Evolutionary conservation across 2,329 filamentous ascomycete genomes (phyloP).

Genomic region (Colletotrichum lindemuthianum): DNA sequence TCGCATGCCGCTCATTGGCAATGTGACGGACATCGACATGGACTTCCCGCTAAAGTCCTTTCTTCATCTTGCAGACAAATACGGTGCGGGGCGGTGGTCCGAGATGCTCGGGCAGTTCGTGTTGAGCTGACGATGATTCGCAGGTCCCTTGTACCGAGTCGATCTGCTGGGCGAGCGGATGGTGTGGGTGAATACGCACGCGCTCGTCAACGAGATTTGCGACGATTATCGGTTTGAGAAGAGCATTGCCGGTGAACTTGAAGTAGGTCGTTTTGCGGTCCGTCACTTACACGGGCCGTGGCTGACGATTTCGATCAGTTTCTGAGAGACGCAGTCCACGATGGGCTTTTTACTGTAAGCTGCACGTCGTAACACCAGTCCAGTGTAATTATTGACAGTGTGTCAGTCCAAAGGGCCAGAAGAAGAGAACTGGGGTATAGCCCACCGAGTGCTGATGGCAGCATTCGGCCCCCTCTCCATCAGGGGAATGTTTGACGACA

Average conservation of each 20-base stretch:
- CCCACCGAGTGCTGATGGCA: constrained; percentile 72
- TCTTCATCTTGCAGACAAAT: constrained; percentile 67
- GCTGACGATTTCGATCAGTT: constrained; percentile 44
- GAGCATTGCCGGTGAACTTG: constrained; percentile 58
- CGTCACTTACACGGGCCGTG: rapidly evolving
- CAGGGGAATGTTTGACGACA: constrained; percentile 64
- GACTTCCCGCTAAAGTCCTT: constrained; percentile 66
- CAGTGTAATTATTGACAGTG: not conserved
- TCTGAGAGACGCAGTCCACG: constrained; percentile 67
- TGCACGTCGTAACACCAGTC: not conserved
- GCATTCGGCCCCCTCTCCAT: constrained; percentile 77
- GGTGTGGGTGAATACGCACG: constrained; percentile 63
- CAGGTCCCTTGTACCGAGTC: constrained; percentile 69
- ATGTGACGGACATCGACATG: constrained; percentile 70
- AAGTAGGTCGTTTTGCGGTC: not conserved
- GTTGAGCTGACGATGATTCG: not conserved
- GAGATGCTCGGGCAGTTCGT: not conserved
- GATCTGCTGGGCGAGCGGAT: constrained; percentile 55
- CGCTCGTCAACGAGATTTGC: constrained; percentile 70
- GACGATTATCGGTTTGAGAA: constrained; percentile 74
- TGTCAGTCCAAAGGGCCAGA: constrained; percentile 12
- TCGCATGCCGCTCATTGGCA: constrained; percentile 73
- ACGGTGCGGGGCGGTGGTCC: constrained; percentile 59
- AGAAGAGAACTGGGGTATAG: constrained; percentile 53
- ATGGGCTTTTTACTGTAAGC: constrained; percentile 38